phyloP scores from a whole-genome alignment of 768 basidiomycete species.

The Leucocoprinus birnbaumii region DNA sequence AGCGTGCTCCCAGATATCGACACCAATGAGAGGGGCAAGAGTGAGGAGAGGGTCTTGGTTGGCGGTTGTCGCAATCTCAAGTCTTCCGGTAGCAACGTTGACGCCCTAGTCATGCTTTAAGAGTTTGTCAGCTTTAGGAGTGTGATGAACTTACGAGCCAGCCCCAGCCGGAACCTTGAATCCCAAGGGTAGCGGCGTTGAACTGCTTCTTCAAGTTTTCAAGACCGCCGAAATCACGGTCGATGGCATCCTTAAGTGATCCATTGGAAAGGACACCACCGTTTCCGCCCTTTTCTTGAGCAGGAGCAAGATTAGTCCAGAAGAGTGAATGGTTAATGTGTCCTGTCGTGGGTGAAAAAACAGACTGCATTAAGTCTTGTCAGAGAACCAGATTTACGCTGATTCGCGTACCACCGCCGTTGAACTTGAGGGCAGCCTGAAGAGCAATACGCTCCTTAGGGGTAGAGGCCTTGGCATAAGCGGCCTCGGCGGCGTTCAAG shows the following conservation, averaged over 20 bases:
- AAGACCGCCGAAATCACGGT: conserved; percentile 82
- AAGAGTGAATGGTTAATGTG: conserved; percentile 96
- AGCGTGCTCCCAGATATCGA: conserved; percentile 98
- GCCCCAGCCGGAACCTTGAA: conserved; percentile 98
- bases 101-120: conserved; percentile 50
- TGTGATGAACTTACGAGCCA: conserved; percentile 75
- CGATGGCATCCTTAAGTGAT: conserved; percentile 71
- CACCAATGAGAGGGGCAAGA: conserved; percentile 88
- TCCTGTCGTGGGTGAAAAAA: conserved; percentile 37
- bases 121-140: background rate
- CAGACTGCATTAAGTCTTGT: background rate
- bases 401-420: conserved; percentile 75
- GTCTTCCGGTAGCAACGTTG: conserved; percentile 59
- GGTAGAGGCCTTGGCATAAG: conserved; percentile 64
- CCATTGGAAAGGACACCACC: conserved; percentile 68
- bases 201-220: conserved; percentile 84
- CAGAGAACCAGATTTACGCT: background rate
- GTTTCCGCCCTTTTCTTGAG: conserved; percentile 27
- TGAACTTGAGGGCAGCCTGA: conserved; percentile 93
- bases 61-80: conserved; percentile 89
- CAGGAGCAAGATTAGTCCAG: conserved; percentile 95
- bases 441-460: conserved; percentile 78
- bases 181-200: conserved; percentile 84
- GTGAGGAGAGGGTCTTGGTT: conserved; percentile 90
- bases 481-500: conserved; percentile 88